Conservation (phyloP, 2,329 filamentous ascomycete genomes). For the Cadophora sp. region DNA sequence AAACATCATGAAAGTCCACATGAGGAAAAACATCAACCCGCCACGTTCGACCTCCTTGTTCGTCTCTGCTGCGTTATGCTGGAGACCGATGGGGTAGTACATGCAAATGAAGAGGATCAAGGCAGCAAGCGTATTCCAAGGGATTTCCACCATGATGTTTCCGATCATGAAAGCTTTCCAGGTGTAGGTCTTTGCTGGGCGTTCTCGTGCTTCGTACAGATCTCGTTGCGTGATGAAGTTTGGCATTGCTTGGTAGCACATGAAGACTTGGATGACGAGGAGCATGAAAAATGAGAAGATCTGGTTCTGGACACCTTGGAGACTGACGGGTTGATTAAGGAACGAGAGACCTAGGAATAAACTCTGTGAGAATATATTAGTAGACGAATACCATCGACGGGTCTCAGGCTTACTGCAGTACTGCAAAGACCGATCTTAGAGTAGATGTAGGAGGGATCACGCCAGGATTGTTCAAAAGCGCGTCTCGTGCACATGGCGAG, state of each 20-base stretch:
- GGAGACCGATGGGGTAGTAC: too few species aligned
- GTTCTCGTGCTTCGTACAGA: neutral
- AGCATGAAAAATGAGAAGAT: constrained; percentile 1
- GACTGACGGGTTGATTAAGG: neutral
- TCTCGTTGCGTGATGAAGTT: too few species aligned
- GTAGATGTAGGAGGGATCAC: too few species aligned
- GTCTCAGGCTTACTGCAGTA: too few species aligned
- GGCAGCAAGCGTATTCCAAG: neutral
- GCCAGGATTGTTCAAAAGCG: too few species aligned
- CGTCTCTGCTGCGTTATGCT: neutral
- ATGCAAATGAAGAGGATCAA: constrained; percentile 1
- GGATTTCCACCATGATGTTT: neutral
- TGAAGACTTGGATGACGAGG: neutral
- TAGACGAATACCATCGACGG: too few species aligned
- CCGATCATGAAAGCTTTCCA: neutral
- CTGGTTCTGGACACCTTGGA: neutral
- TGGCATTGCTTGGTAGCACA: neutral
- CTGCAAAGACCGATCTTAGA: too few species aligned
- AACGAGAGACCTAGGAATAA: too few species aligned
- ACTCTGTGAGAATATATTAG: too few species aligned
- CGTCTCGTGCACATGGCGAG: too few species aligned
- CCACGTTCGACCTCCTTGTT: neutral
- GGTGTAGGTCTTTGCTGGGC: neutral
- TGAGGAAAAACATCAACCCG: constrained; percentile 1
- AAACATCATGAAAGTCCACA: constrained; percentile 4